Evolutionary conservation across 1,284 basidiomycete genomes (phyloP), one percentile per base, ranked within the genome.

Genomic region (Acaromyces ingoldii): DNA sequence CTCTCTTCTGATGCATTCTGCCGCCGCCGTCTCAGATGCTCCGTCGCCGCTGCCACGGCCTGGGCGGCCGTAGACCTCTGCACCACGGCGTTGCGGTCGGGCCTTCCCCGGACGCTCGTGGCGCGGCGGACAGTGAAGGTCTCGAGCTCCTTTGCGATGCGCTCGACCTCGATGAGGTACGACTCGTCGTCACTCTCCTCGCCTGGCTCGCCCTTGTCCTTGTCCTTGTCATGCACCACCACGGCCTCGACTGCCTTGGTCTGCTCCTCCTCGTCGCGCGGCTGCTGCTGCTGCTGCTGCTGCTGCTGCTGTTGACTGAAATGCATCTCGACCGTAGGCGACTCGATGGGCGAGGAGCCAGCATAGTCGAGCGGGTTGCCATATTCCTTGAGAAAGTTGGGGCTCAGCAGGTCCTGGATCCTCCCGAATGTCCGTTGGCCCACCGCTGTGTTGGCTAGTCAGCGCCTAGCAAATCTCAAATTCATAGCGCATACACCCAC

Each of bases 111-210:
- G 21, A 13, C 17, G 38, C 28, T 9, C 21, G 17, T 40, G 17
- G 21, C 17, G 38, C 28, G 13, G n/a, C 21, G 13, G 15, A 13
- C 28, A 21, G 39, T 15, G 13, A 42, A 42, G 22, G 24, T 42
- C 28, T 42, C 57, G 6, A 65, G 55, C 53, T 60, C 58, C 21
- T 58, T 53, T 3, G 63, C 58, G 38, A 65, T 60, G 13, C 55
- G 50, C 36, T 65, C 63, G 22, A 63, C 60, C 17, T 60, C 56
- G 15, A 34, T 54, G 3, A 65, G 41, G 21, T 60, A 63, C 1
- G 42, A 50, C 11, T 60, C 54, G 21, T 60, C 53, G 21, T 58
- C 61, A 43, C 15, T 21, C 21, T 19, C 29, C 15, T 36, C 38
- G 22, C 28, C 9, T 21, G 19, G 22, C 22, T 42, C 31, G 19